Conservation (phyloP, 768 basidiomycete species). For the Mycena haematopus region DNA sequence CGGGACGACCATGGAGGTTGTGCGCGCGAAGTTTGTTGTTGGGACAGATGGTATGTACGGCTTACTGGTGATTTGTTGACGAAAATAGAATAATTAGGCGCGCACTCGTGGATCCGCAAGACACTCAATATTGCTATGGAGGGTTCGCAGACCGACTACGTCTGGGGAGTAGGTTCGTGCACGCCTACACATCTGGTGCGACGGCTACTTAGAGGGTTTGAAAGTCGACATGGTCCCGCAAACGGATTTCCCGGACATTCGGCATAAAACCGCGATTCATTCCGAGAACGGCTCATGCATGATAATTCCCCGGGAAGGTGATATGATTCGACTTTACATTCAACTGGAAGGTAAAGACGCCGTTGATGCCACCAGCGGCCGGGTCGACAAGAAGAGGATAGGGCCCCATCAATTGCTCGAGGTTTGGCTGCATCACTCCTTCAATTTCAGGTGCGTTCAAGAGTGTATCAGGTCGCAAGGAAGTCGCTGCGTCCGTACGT, state of each 20-base stretch:
- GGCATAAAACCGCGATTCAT: conserved; percentile 69
- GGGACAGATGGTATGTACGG: conserved; percentile 68
- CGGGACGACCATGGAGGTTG: conserved; percentile 54
- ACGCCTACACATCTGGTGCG: neutral
- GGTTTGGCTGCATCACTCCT: conserved; percentile 39
- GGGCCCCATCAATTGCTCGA: conserved; percentile 59
- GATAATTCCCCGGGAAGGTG: conserved; percentile 75
- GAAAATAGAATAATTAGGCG: conserved; percentile 49
- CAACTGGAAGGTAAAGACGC: conserved; percentile 62
- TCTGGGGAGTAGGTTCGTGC: conserved; percentile 72
- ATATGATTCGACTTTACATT: conserved; percentile 73
- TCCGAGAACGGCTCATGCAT: conserved; percentile 73
- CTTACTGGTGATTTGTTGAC: neutral
- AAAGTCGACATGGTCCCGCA: conserved; percentile 66
- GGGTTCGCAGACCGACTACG: conserved; percentile 77
- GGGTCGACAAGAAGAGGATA: conserved; percentile 59
- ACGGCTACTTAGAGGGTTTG: neutral
- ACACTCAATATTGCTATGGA: conserved; percentile 70
- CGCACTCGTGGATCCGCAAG: conserved; percentile 86
- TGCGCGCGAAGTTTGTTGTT: conserved; percentile 76
- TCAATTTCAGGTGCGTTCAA: neutral
- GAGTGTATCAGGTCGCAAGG: conserved; percentile 52
- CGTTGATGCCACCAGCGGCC: conserved; percentile 51
- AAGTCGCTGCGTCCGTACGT: conserved; percentile 63
- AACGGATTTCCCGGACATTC: conserved; percentile 82